Base-by-base conservation (phyloP, 176 grass and related monocot species). In the Miscanthus lutarioriparius region DNA sequence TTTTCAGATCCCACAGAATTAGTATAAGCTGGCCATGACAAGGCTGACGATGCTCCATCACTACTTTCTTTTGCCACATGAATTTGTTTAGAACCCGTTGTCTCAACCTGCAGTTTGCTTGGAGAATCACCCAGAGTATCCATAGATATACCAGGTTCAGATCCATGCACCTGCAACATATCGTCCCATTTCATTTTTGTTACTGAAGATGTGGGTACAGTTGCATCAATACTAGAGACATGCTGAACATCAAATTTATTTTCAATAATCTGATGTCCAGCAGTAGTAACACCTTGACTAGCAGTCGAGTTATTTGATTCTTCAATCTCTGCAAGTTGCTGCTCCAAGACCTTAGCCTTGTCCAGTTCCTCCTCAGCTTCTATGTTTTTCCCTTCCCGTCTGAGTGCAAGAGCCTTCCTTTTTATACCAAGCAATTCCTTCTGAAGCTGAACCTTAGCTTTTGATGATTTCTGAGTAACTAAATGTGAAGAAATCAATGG, bases 291-390 rank as follows among this genome's bases (percentile, higher is more conserved):
- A 86, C 62, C 59, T 79, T 85, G 78, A 56, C 20, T 90, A 67
- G 53, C 54, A 65, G 11, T 36, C 47, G 66, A 66, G 70, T 44
- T 78, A n/a, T n/a, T n/a, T n/a, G n/a, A n/a, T n/a, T n/a, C n/a
- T n/a, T n/a, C n/a, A 20, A 95, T 77, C 77, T 90, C 91, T 25
- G 89, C 74, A 62, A 98, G 78, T 72, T 98, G 82, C 66, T 91
- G 79, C 86, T 98, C 96, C 83, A 98, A 88, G 53, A 84, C 73
- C 80, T 92, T 95, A 5, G 93, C 89, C 64, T 95, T 95, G 69
- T 98, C 93, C 16, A 98, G 73, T 82, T 95, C 93, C 85, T 89
- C 89, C 75, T 93, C 91, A 16, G 96, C 91, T 87, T 93, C 91
- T 51, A 53, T 83, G 70, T 79, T 84, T 86, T 86, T 95, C 64